These are phyloP conservation scores for Pleurozium schreberi DNA, from an alignment of 225 moss, liverwort and hornwort species.

Conservation along the genomic window DNA sequence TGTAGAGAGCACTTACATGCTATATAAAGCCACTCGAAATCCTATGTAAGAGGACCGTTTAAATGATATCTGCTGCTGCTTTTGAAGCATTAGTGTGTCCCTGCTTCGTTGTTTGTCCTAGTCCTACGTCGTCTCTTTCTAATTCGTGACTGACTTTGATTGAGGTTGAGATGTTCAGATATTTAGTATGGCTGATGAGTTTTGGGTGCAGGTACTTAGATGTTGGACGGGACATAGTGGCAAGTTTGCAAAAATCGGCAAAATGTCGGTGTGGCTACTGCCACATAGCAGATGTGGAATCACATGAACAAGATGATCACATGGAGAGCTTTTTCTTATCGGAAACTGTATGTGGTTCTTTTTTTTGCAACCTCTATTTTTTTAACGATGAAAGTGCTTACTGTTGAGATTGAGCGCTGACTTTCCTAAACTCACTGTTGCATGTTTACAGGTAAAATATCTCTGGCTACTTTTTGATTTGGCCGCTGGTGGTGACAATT, in stretches of 20 bases:
- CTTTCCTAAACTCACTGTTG: neutral
- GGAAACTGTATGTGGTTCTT: constrained; percentile 61
- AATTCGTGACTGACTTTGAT: neutral
- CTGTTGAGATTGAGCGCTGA: neutral
- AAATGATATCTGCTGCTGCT: neutral
- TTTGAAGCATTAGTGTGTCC: neutral
- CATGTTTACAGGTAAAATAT: constrained; percentile 63
- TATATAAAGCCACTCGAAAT: constrained; percentile 87
- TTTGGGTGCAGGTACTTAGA: constrained; percentile 61
- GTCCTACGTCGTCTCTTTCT: neutral
- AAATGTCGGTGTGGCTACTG: constrained; percentile 94
- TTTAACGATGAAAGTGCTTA: neutral
- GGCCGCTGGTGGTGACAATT: constrained; percentile 77
- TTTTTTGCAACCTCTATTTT: neutral
- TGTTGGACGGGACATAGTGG: constrained; percentile 81
- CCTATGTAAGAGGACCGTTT: constrained; percentile 40
- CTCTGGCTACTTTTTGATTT: constrained; percentile 94
- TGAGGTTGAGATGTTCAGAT: neutral
- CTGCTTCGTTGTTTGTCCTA: neutral
- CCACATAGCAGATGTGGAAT: constrained; percentile 91
- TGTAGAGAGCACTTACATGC: constrained; percentile 93
- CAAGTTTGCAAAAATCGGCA: constrained; percentile 71
- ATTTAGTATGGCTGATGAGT: neutral
- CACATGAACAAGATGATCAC: constrained; percentile 83
- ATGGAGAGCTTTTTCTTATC: constrained; percentile 99